phyloP scores from a whole-genome alignment of 1,284 basidiomycete species.

The Amylostereum areolatum region DNA sequence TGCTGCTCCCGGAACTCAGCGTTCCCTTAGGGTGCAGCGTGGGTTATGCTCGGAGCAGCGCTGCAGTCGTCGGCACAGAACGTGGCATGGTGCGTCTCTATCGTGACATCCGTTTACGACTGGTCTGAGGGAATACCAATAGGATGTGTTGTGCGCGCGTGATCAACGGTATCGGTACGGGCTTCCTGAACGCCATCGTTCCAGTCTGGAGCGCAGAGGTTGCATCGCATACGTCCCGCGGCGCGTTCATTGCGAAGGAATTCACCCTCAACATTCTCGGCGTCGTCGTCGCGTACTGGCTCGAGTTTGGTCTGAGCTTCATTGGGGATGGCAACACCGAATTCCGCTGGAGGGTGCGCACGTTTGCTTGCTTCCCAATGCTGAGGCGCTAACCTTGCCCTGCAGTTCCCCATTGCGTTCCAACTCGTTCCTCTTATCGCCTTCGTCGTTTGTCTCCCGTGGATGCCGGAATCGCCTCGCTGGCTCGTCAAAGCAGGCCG shows the following conservation, averaged over 20 bases:
- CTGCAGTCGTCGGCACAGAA: slow-evolving; percentile 47
- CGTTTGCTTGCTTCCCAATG: slow-evolving; percentile 5
- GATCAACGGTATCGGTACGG: slow-evolving; percentile 48
- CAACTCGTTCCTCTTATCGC: slow-evolving; percentile 40
- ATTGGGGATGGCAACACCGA: slow-evolving; percentile 37
- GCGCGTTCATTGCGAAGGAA: slow-evolving; percentile 30
- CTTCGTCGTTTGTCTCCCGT: slow-evolving; percentile 31
- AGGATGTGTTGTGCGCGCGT: slow-evolving; percentile 48
- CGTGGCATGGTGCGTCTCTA: slow-evolving; percentile 31
- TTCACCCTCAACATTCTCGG: slow-evolving; percentile 44
- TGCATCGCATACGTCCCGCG: slow-evolving; percentile 38
- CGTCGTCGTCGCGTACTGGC: slow-evolving; percentile 50
- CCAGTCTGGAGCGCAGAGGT: slow-evolving; percentile 48
- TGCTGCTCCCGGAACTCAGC: slow-evolving; percentile 1
- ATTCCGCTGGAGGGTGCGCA: slow-evolving; percentile 35
- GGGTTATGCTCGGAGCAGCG: slow-evolving; percentile 42
- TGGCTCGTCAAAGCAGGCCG: slow-evolving; percentile 51
- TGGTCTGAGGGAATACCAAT: neutral
- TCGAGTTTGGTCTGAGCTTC: slow-evolving; percentile 45
- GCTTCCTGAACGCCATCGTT: slow-evolving; percentile 45
- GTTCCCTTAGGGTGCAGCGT: slow-evolving; percentile 28
- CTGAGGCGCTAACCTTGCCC: slow-evolving; percentile 14
- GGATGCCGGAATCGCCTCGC: slow-evolving; percentile 44
- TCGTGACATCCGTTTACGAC: neutral
- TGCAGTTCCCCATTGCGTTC: slow-evolving; percentile 42